Conservation (phyloP, 371 early-diverging fungal species). For the Apophysomyces trapeziformis region DNA sequence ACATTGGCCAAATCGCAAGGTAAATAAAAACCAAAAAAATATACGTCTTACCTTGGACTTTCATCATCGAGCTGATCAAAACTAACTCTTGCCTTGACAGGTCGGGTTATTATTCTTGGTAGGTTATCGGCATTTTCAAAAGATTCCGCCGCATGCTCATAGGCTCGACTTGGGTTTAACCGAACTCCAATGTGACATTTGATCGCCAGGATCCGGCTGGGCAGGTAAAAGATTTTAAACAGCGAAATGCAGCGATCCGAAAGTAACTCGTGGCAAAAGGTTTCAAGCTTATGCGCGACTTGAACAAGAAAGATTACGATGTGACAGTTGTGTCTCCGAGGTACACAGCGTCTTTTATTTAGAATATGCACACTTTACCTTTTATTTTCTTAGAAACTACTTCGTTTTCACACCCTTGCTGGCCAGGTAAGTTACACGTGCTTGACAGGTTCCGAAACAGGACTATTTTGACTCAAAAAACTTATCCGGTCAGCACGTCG, state of each 20-base stretch:
- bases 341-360: constrained; percentile 16
- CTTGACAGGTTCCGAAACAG: neutral
- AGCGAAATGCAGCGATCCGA: neutral
- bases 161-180: neutral
- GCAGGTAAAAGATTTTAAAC: constrained; percentile 36
- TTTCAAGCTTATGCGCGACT: constrained; percentile 63
- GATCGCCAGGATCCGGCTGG: constrained; percentile 68
- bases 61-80: neutral
- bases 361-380: neutral
- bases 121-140: constrained; percentile 3
- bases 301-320: constrained; percentile 65
- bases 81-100: neutral
- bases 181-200: neutral
- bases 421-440: constrained; percentile 41
- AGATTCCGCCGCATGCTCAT: neutral
- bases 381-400: constrained; percentile 59
- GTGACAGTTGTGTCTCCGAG: constrained; percentile 73
- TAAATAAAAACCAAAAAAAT: neutral
- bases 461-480: constrained; percentile 5
- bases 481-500: constrained; percentile 48
- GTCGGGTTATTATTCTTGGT: neutral
- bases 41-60: neutral
- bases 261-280: constrained; percentile 32
- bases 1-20: constrained; percentile 4
- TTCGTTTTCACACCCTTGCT: constrained; percentile 87